Base-by-base conservation (phyloP, 345 rosid species). In the Aquilaria yunnanensis region DNA sequence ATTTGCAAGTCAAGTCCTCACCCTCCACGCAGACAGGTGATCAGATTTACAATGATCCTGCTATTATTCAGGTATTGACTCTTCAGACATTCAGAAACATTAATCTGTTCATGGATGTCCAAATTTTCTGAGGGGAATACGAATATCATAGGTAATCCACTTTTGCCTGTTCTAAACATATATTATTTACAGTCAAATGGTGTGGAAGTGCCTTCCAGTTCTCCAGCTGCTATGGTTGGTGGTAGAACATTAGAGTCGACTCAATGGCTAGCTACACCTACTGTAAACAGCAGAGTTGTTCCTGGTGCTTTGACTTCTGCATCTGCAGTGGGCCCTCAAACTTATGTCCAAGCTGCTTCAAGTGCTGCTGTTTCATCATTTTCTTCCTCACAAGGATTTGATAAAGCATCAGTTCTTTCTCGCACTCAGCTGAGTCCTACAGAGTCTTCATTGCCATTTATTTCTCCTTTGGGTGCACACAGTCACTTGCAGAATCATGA, bases 1-100 rank as follows among this genome's bases (percentile, higher is more conserved):
- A 78, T 64, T 67, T 81, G 68, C 78, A 78, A 61, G 81, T 75
- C 3, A 78, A 69, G 67, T 49, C 81, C 23, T 54, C 72, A 13
- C 82, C 72, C 2, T 59, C 74, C 60, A 67, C 47, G 5, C 74
- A 61, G 31, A 51, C 55, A 51, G 74, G 66, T 54, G 73, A 72
- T 51, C 81, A 63, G 57, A 49, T 73, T 10, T 16, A 53, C 59
- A 37, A 57, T 65, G 85, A 75, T 61, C 74, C 82, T 53, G 76
- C 82, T 52, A 73, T 73, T 49, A 73, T 78, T 65, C 80, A 75
- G 80, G 82, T 81, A 67, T 49, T 45, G 49, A 43, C 14, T 50
- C 60, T 32, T 48, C 8, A 29, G 54, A 50, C 45, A 14, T 29
- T 13, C n/a, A 29, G 47, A 62, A 8, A 32, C 29, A 48, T 46